Conservation (phyloP, 2,329 filamentous ascomycete genomes). For the Hypoxylon sp. region DNA sequence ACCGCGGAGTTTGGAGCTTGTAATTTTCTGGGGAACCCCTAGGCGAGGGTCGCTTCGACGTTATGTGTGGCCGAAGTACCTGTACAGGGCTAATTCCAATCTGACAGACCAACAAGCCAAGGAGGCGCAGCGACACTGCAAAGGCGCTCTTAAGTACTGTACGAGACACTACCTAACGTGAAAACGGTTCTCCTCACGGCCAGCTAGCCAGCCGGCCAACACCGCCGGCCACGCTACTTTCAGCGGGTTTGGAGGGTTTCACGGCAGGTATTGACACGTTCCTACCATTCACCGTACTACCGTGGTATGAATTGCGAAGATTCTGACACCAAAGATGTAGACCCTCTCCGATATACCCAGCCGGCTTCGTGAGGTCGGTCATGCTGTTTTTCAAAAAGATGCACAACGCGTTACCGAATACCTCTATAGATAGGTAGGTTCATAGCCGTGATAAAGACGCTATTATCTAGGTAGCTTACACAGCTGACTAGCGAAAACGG, state of each 20-base stretch:
- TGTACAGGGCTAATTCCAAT: constrained; percentile 24
- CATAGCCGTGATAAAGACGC: no score
- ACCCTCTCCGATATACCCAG: constrained; percentile 30
- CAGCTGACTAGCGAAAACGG: neutral
- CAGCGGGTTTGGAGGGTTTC: constrained; percentile 25
- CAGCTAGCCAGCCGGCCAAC: constrained; percentile 18
- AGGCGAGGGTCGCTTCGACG: constrained; percentile 7
- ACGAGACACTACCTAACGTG: constrained; percentile 4
- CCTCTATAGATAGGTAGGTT: no score
- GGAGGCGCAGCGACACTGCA: constrained; percentile 37
- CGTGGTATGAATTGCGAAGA: constrained; percentile 14
- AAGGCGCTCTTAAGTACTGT: no score
- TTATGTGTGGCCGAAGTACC: constrained; percentile 9
- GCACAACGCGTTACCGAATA: constrained; percentile 7
- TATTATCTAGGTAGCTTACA: no score
- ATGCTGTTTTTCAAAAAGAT: constrained; percentile 1
- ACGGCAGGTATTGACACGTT: constrained; percentile 32
- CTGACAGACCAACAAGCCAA: constrained; percentile 29
- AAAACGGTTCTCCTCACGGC: constrained; percentile 26
- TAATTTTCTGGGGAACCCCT: constrained; percentile 23
- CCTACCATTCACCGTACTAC: constrained; percentile 29
- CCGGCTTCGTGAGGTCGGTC: constrained; percentile 25
- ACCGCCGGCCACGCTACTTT: constrained; percentile 20
- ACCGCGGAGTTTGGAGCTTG: no score
- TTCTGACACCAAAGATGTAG: constrained; percentile 25